Percentiles rank a stretch among this genome's conserved stretches.
These are phyloP conservation scores for Apophysomyces trapeziformis DNA, from an alignment of 371 early-diverging fungal species.

Conservation along the genomic window DNA sequence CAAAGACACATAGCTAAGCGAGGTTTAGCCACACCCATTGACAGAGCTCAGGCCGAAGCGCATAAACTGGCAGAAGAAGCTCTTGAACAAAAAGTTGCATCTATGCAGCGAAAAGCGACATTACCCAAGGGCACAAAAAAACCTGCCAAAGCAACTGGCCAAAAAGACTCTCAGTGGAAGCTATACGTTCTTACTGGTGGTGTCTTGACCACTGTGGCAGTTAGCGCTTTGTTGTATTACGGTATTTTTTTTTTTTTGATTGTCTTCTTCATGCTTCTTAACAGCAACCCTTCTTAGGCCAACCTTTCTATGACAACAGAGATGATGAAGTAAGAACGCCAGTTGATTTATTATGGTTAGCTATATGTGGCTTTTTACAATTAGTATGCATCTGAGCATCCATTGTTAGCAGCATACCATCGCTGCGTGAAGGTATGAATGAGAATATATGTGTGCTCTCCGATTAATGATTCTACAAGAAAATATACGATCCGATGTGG, in stretches of 20 bases:
- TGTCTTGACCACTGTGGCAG: slow-evolving; percentile 19
- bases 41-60: slow-evolving; percentile 23
- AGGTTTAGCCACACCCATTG: slow-evolving; percentile 27
- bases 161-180: slow-evolving; percentile 34
- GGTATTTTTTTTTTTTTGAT: slow-evolving; percentile 17
- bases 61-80: slow-evolving; percentile 48
- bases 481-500: slow-evolving; percentile 67
- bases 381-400: background rate
- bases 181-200: slow-evolving; percentile 29
- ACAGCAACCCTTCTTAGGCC: slow-evolving; percentile 19
- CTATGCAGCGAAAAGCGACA: slow-evolving; percentile 34
- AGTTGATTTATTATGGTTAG: background rate
- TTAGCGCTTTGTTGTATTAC: slow-evolving; percentile 31
- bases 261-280: background rate
- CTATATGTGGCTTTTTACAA: background rate
- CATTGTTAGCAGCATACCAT: background rate
- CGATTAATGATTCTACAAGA: slow-evolving; percentile 21
- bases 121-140: slow-evolving; percentile 56
- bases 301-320: slow-evolving; percentile 37
- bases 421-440: background rate
- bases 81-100: slow-evolving; percentile 45
- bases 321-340: slow-evolving; percentile 32
- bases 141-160: slow-evolving; percentile 46
- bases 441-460: background rate
- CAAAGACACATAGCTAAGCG: slow-evolving; percentile 16